phyloP scores from a whole-genome alignment of 163 green algal species.

The Scenedesmus sp. region DNA sequence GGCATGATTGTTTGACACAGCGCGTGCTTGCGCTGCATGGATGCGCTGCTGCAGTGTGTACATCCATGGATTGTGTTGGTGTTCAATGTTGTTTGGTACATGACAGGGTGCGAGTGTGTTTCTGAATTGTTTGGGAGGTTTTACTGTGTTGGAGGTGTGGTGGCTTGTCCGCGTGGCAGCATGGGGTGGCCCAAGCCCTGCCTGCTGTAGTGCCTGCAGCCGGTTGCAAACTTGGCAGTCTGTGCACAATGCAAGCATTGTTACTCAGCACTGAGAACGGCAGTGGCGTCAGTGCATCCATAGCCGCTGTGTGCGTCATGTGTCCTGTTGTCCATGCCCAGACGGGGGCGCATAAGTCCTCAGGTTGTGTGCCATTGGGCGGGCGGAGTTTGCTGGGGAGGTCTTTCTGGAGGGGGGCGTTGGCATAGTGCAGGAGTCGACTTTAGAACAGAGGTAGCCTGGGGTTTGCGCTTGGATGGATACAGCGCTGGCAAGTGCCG shows the following conservation, averaged over 20 bases:
- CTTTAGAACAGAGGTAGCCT: neutral
- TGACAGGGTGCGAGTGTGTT: neutral
- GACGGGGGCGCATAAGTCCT: neutral
- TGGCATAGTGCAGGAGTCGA: neutral
- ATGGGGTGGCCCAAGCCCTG: neutral
- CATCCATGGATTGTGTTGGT: neutral
- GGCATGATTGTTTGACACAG: neutral
- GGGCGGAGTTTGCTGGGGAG: neutral
- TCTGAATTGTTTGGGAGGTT: neutral
- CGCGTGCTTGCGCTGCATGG: neutral
- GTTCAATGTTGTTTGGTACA: neutral
- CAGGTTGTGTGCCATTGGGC: neutral
- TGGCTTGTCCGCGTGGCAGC: neutral
- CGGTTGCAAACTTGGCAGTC: constrained; percentile 9
- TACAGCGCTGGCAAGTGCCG: neutral
- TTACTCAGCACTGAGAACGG: neutral
- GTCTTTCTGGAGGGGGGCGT: neutral
- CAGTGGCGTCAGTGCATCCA: neutral
- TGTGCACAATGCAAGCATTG: neutral
- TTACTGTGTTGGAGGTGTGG: neutral
- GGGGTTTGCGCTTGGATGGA: neutral
- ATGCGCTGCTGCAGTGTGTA: neutral
- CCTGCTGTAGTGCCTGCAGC: neutral
- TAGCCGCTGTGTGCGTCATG: neutral
- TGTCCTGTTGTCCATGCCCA: constrained; percentile 10